Evolutionary conservation across 192 early-diverging fungal genomes (phyloP).

Genomic region (Podila clonocystis): DNA sequence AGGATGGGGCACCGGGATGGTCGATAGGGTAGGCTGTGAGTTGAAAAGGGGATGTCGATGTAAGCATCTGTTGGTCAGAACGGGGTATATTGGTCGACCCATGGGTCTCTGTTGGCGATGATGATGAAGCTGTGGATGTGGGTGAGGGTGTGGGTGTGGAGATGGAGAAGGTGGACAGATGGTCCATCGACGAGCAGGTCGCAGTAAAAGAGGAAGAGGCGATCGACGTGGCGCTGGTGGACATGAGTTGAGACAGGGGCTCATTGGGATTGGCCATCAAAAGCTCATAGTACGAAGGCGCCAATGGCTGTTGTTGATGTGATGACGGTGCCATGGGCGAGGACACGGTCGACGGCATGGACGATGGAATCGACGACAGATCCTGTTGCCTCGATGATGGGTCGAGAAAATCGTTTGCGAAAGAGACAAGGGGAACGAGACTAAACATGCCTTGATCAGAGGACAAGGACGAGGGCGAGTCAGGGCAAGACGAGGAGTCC

Average conservation of each 20-base stretch:
- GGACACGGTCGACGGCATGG: not conserved
- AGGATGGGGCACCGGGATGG: not conserved
- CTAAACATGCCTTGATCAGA: conserved; percentile 18
- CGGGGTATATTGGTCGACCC: not conserved
- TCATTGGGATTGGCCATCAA: conserved; percentile 46
- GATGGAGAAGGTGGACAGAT: conserved; percentile 6
- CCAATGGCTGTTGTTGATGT: conserved; percentile 12
- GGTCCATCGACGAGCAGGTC: not conserved
- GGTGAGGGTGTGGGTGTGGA: not conserved
- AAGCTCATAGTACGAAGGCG: conserved; percentile 29
- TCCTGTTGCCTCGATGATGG: conserved; percentile 5
- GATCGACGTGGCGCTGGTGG: conserved; percentile 21
- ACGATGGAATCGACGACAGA: conserved; percentile 27
- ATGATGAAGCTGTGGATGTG: not conserved
- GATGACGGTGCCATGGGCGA: conserved; percentile 11
- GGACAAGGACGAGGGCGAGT: not conserved
- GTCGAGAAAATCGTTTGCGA: conserved; percentile 8
- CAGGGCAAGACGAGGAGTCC: not conserved
- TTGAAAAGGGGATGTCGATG: conserved; percentile 7
- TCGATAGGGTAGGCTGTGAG: not conserved
- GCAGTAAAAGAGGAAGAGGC: not conserved
- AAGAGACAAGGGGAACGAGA: conserved; percentile 11
- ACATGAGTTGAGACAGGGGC: conserved; percentile 40
- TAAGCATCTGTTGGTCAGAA: conserved; percentile 10
- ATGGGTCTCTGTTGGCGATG: not conserved